A percentile compares a stretch with the other conserved stretches of the same genome.
These are phyloP conservation scores for Bipolaris bicolor DNA, from an alignment of 2,329 filamentous ascomycete genomes.

Conservation along the genomic window DNA sequence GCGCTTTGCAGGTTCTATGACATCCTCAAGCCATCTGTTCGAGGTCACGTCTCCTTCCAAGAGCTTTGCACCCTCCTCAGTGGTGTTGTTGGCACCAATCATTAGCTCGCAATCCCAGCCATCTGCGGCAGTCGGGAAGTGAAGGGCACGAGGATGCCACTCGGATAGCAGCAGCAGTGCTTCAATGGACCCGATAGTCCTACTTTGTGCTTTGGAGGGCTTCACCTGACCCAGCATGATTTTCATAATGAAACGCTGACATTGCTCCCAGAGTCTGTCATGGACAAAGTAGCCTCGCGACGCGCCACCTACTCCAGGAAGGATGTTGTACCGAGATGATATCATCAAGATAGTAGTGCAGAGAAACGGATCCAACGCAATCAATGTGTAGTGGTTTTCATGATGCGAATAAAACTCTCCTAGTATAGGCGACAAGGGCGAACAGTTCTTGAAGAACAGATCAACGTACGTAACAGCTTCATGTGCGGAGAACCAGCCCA, in stretches of 20 bases:
- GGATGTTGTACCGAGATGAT: constrained; percentile 58
- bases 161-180: constrained; percentile 61
- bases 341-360: constrained; percentile 62
- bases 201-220: constrained; percentile 56
- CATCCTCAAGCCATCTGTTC: constrained; percentile 59
- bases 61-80: constrained; percentile 42
- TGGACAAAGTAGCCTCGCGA: constrained; percentile 62
- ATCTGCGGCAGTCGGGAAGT: constrained; percentile 60
- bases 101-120: constrained; percentile 63
- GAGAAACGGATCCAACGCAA: constrained; percentile 59
- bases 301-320: constrained; percentile 49
- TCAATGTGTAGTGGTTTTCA: constrained; percentile 55
- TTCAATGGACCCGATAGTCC: constrained; percentile 61
- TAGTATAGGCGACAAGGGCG: constrained; percentile 58
- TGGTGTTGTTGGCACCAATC: constrained; percentile 50
- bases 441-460: constrained; percentile 60
- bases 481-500: constrained; percentile 62
- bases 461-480: constrained; percentile 62
- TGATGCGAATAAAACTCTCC: constrained; percentile 59
- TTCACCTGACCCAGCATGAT: constrained; percentile 63
- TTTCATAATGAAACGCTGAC: constrained; percentile 59
- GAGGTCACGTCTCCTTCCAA: constrained; percentile 47
- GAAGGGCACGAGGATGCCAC: constrained; percentile 62
- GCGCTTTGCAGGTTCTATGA: constrained; percentile 60
- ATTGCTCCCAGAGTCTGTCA: constrained; percentile 61